A percentile compares a stretch with the other conserved stretches of the same genome.
phyloP scores from a whole-genome alignment of 805 yeast species.

The Middelhovenomyces tepae region DNA sequence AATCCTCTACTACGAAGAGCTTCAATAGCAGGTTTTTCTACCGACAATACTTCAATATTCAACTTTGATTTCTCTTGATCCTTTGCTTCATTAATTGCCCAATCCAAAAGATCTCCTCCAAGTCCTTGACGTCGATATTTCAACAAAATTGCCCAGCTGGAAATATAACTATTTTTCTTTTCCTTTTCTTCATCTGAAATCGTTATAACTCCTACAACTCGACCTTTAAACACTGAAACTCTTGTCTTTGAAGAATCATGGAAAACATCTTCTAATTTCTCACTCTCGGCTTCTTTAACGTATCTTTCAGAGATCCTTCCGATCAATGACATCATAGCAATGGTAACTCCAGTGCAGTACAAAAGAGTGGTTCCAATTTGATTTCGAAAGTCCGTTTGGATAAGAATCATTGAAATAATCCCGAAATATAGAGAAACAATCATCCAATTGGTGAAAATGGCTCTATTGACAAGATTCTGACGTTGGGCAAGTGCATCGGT shows the following conservation, averaged over 20 bases:
- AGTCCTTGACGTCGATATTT: slow-evolving; percentile 10
- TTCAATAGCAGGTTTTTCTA: background rate
- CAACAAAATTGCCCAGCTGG: slow-evolving; percentile 9
- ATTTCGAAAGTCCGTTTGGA: slow-evolving; percentile 5
- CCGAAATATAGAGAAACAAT: slow-evolving; percentile 6
- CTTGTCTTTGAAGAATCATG: slow-evolving; percentile 2
- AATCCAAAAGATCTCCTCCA: slow-evolving; percentile 7
- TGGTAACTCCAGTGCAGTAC: slow-evolving; percentile 7
- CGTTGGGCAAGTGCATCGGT: slow-evolving; percentile 12
- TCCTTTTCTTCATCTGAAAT: slow-evolving; percentile 5
- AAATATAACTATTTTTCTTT: slow-evolving; percentile 4
- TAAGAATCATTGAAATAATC: slow-evolving; percentile 2
- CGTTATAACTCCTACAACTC: slow-evolving; percentile 7
- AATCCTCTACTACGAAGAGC: too few relatives aligned
- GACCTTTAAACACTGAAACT: slow-evolving; percentile 11
- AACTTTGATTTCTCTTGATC: slow-evolving; percentile 2
- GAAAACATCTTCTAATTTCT: background rate
- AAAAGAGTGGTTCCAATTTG: slow-evolving; percentile 8
- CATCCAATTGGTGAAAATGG: slow-evolving; percentile 6
- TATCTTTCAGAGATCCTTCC: slow-evolving; percentile 8
- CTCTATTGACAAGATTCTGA: slow-evolving; percentile 9
- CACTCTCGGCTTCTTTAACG: slow-evolving; percentile 8
- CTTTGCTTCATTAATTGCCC: slow-evolving; percentile 8
- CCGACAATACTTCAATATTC: background rate
- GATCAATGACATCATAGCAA: slow-evolving; percentile 9